Conservation (phyloP, 331 rosid genomes). For the Phaseolus coccineus region DNA sequence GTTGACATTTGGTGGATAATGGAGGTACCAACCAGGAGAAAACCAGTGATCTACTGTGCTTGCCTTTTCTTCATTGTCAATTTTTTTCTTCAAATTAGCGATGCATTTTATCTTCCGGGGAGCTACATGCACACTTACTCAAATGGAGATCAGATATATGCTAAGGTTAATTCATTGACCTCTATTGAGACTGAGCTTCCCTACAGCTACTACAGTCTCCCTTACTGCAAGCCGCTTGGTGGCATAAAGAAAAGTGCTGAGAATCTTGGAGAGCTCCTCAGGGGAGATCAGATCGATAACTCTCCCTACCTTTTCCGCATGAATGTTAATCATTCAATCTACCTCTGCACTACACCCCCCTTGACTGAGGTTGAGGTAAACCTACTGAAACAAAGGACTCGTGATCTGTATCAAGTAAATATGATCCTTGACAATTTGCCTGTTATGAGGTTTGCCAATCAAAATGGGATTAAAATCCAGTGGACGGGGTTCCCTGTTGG, state of each 20-base stretch:
- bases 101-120: conserved; percentile 88
- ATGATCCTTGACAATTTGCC: conserved; percentile 95
- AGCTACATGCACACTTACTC: conserved; percentile 90
- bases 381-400: conserved; percentile 80
- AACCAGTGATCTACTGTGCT: conserved; percentile 49
- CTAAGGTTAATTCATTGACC: conserved; percentile 90
- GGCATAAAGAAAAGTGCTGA: conserved; percentile 89
- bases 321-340: conserved; percentile 78
- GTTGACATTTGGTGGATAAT: conserved; percentile 49
- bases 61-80: conserved; percentile 46
- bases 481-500: conserved; percentile 98
- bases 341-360: conserved; percentile 68
- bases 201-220: conserved; percentile 83
- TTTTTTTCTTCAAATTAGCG: conserved; percentile 46
- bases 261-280: conserved; percentile 91
- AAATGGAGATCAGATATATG: conserved; percentile 51
- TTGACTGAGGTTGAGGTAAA: conserved; percentile 74
- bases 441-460: conserved; percentile 78
- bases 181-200: conserved; percentile 97
- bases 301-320: conserved; percentile 78
- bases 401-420: conserved; percentile 89
- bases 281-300: conserved; percentile 91
- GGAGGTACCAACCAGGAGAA: conserved; percentile 57
- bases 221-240: conserved; percentile 68
- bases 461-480: conserved; percentile 74